Conservation (phyloP, 805 yeast species). For the Geotrichum ghanense region DNA sequence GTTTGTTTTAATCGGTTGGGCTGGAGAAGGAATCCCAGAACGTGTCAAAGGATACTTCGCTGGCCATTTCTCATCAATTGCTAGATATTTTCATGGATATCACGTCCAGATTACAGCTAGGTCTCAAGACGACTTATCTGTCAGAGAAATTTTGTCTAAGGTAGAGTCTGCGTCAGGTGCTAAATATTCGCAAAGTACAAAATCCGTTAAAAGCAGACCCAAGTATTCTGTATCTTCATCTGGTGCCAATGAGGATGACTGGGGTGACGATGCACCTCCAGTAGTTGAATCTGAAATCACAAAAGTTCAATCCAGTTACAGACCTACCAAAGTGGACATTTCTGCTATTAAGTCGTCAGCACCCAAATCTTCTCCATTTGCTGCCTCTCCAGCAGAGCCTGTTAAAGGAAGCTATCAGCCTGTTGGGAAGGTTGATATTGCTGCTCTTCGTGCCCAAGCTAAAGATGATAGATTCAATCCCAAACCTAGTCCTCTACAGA, state of each 20-base stretch:
- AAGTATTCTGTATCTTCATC: conserved; percentile 24
- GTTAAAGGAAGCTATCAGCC: conserved; percentile 24
- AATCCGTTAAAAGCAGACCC: conserved; percentile 22
- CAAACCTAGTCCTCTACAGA: conserved; percentile 26
- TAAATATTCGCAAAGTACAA: conserved; percentile 52
- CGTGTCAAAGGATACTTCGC: conserved; percentile 32
- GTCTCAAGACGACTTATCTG: conserved; percentile 79
- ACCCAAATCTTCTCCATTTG: conserved; percentile 15
- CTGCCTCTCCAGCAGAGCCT: conserved; percentile 14
- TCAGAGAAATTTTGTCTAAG: conserved; percentile 58
- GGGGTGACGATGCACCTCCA: conserved; percentile 51
- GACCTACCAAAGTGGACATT: conserved; percentile 53
- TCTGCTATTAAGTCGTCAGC: conserved; percentile 32
- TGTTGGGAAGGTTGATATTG: conserved; percentile 25
- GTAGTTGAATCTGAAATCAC: conserved; percentile 22
- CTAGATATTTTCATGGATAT: conserved; percentile 46
- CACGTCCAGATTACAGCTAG: conserved; percentile 97
- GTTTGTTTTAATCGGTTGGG: conserved; percentile 80
- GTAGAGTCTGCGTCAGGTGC: conserved; percentile 94
- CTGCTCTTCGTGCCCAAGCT: conserved; percentile 21
- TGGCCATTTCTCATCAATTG: conserved; percentile 30
- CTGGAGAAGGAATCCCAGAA: conserved; percentile 82
- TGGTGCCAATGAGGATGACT: conserved; percentile 44
- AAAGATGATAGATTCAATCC: conserved; percentile 20
- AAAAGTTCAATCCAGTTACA: conserved; percentile 49